Evolutionary conservation across 768 basidiomycete genomes (phyloP).

Genomic region (Rossbeevera mucosa): DNA sequence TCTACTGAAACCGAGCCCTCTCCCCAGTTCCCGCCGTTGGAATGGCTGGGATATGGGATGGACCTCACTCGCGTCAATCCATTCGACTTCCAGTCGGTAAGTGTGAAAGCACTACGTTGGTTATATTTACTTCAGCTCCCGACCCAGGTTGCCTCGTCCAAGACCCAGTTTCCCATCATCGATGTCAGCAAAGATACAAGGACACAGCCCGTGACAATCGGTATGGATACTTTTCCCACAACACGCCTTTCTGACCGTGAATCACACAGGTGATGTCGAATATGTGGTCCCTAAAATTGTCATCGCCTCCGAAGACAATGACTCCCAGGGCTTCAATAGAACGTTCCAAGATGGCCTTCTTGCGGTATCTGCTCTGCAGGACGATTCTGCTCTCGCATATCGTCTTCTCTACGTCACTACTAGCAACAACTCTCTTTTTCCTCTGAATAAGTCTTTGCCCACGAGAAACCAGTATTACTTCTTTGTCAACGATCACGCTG

Average conservation of each 20-base stretch:
- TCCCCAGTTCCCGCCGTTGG: conserved; percentile 3
- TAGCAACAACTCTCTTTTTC: conserved; percentile 1
- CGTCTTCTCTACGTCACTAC: conserved; percentile 4
- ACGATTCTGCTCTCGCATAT: conserved; percentile 2
- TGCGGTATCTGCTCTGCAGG: background rate
- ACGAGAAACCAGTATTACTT: conserved; percentile 2
- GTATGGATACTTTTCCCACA: background rate
- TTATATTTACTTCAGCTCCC: background rate
- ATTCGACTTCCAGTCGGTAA: conserved; percentile 1
- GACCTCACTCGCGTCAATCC: conserved; percentile 1
- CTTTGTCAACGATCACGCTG: conserved; percentile 1
- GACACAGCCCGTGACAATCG: background rate
- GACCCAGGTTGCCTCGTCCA: background rate
- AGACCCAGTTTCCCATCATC: conserved; percentile 3
- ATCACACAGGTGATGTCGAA: background rate
- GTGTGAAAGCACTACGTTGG: background rate
- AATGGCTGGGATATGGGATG: conserved; percentile 5
- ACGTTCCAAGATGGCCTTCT: background rate
- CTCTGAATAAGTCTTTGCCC: conserved; percentile 3
- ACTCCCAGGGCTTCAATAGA: background rate
- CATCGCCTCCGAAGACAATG: background rate
- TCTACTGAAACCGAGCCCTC: background rate
- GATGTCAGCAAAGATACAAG: conserved; percentile 5
- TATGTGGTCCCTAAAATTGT: conserved; percentile 4
- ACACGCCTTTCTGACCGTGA: background rate